Conservation (phyloP, 352 stramenopile genomes). For the Albugo candida region DNA sequence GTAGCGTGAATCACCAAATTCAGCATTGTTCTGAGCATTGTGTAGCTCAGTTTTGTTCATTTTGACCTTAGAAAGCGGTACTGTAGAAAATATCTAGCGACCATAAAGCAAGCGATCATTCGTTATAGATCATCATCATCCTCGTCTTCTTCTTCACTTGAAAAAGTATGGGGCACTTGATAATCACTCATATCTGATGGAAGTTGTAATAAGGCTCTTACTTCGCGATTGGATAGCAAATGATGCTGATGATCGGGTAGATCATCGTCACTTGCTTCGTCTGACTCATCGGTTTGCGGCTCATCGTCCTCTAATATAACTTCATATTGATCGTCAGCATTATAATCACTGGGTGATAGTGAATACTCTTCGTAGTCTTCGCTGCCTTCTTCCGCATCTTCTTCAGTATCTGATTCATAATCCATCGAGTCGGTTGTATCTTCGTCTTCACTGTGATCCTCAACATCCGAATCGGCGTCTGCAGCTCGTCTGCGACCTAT, state of each 20-base stretch:
- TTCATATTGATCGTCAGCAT: conserved; percentile 17
- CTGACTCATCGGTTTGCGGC: conserved; percentile 15
- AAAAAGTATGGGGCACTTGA: conserved; percentile 53
- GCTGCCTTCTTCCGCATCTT: conserved; percentile 27
- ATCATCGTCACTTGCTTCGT: conserved; percentile 17
- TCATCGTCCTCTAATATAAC: conserved; percentile 15
- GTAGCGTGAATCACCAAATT: neutral
- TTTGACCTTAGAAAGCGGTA: no score
- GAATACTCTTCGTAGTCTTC: conserved; percentile 20
- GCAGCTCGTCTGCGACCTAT: conserved; percentile 63
- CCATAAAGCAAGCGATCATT: no score
- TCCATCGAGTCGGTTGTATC: conserved; percentile 29
- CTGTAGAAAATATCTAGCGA: no score
- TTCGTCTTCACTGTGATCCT: conserved; percentile 71
- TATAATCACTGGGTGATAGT: conserved; percentile 13
- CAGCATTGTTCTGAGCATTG: no score
- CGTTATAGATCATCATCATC: conserved; percentile 14
- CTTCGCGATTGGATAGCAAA: conserved; percentile 29
- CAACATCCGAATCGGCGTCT: conserved; percentile 76
- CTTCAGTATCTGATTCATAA: conserved; percentile 18
- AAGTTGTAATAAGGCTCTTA: conserved; percentile 52
- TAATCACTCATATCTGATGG: conserved; percentile 39
- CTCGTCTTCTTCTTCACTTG: conserved; percentile 48
- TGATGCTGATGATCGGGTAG: conserved; percentile 6
- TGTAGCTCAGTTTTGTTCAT: no score